Evolutionary conservation across 106 monocot species (phyloP).

Genomic region (Platanthera guangdongensis): DNA sequence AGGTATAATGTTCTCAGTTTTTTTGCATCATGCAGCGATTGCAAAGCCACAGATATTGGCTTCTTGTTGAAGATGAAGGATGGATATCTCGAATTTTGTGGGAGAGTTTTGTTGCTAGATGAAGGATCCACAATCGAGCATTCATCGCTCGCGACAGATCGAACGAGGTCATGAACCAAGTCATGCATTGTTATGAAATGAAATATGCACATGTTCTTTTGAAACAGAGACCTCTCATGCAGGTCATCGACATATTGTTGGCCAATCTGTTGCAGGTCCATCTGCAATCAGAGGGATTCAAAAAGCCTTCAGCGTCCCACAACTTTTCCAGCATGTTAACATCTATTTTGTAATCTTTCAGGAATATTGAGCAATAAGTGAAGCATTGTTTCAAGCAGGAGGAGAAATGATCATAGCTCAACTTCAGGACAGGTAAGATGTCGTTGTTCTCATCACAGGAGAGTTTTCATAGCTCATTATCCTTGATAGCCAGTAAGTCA

Average conservation of each 20-base stretch:
- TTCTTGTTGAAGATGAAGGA: neutral
- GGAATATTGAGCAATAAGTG: slow-evolving; percentile 23
- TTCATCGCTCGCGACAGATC: slow-evolving; percentile 26
- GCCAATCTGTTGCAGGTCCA: slow-evolving; percentile 5
- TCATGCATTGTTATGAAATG: slow-evolving; percentile 19
- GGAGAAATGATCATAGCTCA: slow-evolving; percentile 22
- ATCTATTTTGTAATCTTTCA: slow-evolving; percentile 7
- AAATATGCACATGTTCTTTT: neutral
- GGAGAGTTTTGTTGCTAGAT: too few relatives aligned
- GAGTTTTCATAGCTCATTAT: slow-evolving; percentile 16
- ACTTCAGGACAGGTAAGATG: slow-evolving; percentile 8
- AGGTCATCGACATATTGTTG: slow-evolving; percentile 10
- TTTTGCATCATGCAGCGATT: neutral
- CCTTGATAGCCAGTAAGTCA: slow-evolving; percentile 12
- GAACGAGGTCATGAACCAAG: slow-evolving; percentile 28
- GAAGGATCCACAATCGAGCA: slow-evolving; percentile 4
- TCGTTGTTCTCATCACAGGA: neutral
- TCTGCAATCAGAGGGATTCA: neutral
- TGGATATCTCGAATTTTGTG: too few relatives aligned
- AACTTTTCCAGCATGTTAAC: slow-evolving; percentile 9
- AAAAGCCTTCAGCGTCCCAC: slow-evolving; percentile 23
- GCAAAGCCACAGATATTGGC: neutral
- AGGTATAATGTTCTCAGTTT: slow-evolving; percentile 13
- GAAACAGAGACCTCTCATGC: slow-evolving; percentile 17
- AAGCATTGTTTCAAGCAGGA: slow-evolving; percentile 26